Evolutionary conservation across 148 eudicot species (phyloP).

Genomic region (Simmondsia chinensis): DNA sequence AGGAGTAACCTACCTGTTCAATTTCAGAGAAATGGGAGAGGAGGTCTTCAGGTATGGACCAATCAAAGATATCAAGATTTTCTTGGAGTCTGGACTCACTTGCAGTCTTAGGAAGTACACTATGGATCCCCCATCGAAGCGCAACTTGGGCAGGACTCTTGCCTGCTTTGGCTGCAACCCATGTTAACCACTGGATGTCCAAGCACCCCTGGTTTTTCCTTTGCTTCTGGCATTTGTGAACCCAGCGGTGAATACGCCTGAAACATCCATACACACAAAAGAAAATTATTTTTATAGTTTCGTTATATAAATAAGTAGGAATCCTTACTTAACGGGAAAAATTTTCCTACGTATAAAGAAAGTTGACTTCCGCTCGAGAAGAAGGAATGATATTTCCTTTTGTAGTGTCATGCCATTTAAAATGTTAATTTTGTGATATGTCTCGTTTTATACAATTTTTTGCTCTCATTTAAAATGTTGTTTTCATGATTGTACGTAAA

Average conservation of each 20-base stretch:
- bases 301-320: too few relatives aligned
- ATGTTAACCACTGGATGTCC: slow-evolving; percentile 18
- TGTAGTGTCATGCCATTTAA: too few relatives aligned
- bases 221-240: slow-evolving; percentile 40
- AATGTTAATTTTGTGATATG: too few relatives aligned
- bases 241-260: slow-evolving; percentile 60
- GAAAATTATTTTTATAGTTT: too few relatives aligned
- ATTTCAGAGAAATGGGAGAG: slow-evolving; percentile 27
- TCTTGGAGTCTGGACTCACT: slow-evolving; percentile 39
- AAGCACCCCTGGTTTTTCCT: slow-evolving; percentile 4
- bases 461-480: too few relatives aligned
- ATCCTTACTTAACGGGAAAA: too few relatives aligned
- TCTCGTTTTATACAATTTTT: too few relatives aligned
- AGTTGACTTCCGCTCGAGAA: too few relatives aligned
- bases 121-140: slow-evolving; percentile 54
- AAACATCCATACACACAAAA: too few relatives aligned
- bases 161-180: slow-evolving; percentile 32
- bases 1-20: slow-evolving; percentile 41
- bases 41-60: slow-evolving; percentile 47
- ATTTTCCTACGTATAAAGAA: too few relatives aligned
- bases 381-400: too few relatives aligned
- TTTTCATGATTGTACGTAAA: too few relatives aligned
- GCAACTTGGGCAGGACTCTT: slow-evolving; percentile 59
- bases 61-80: slow-evolving; percentile 36
- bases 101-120: slow-evolving; percentile 51